Conservation (phyloP, 1,284 basidiomycete genomes). For the Cronartium quercuum region DNA sequence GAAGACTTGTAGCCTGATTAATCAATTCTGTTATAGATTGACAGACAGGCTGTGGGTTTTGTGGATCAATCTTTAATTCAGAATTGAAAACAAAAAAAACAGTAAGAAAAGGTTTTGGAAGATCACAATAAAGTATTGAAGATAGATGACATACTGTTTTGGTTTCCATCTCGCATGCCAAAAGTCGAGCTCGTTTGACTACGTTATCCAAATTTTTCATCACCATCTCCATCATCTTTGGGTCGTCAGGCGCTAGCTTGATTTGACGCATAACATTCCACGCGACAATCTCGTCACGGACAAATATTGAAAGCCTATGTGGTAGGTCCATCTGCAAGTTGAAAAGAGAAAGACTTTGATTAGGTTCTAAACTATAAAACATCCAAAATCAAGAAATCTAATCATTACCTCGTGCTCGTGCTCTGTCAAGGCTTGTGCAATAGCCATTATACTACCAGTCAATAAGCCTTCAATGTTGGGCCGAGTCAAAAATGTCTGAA, state of each 20-base stretch:
- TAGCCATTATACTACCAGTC: constrained; percentile 78
- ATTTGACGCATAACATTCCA: constrained; percentile 53
- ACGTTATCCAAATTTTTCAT: constrained; percentile 69
- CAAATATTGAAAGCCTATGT: constrained; percentile 79
- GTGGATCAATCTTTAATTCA: constrained; percentile 33
- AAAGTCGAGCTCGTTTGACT: constrained; percentile 73
- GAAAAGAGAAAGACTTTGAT: constrained; percentile 6
- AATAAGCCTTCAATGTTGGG: constrained; percentile 85
- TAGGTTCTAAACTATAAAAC: background rate
- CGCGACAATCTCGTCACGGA: constrained; percentile 81
- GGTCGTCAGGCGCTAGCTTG: constrained; percentile 52
- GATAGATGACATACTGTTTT: constrained; percentile 59
- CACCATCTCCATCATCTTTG: constrained; percentile 63
- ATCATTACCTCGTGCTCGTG: constrained; percentile 62
- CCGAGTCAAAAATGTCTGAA: constrained; percentile 87
- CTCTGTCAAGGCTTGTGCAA: constrained; percentile 80
- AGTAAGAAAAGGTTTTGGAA: background rate
- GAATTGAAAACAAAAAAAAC: constrained; percentile 20
- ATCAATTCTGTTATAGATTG: constrained; percentile 81
- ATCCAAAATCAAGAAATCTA: constrained; percentile 30
- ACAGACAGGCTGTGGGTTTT: constrained; percentile 58
- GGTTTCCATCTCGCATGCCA: constrained; percentile 76
- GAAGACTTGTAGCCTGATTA: constrained; percentile 56
- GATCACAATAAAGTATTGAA: background rate
- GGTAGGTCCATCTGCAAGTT: constrained; percentile 75